phyloP scores from a whole-genome alignment of 2,329 filamentous ascomycete genomes.

The Didymella pomorum region DNA sequence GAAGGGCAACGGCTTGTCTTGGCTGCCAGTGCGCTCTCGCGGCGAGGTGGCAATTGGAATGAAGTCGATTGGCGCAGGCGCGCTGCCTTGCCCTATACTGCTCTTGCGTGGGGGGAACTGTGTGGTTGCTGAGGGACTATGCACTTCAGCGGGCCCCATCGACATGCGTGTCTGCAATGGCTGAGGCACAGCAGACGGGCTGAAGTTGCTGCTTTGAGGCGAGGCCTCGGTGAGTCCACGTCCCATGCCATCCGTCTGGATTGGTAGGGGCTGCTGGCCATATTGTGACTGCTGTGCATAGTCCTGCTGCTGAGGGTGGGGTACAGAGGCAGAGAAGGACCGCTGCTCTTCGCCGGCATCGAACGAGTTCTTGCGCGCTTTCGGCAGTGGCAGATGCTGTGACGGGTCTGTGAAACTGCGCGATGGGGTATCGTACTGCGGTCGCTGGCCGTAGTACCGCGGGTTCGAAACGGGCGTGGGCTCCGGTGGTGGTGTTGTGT shows the following conservation, averaged over 20 bases:
- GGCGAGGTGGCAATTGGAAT: constrained; percentile 32
- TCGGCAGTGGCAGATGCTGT: constrained; percentile 36
- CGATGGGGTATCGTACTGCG: constrained; percentile 31
- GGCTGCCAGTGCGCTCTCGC: constrained; percentile 40
- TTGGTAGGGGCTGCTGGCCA: constrained; percentile 22
- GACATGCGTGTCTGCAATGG: constrained; percentile 57
- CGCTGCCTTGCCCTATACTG: constrained; percentile 61
- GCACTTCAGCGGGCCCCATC: constrained; percentile 46
- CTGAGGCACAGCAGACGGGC: constrained; percentile 60
- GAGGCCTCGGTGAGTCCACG: constrained; percentile 45
- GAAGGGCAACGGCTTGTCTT: constrained; percentile 66
- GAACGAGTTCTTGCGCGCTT: constrained; percentile 59
- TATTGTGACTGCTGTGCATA: constrained; percentile 21
- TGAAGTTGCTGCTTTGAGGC: constrained; percentile 59
- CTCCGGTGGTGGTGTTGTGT: constrained; percentile 53
- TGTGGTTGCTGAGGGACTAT: constrained; percentile 42
- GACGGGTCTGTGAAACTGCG: constrained; percentile 55
- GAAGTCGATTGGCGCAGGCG: constrained; percentile 24
- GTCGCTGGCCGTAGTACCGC: constrained; percentile 52
- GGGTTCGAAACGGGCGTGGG: constrained; percentile 53
- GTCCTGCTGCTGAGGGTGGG: constrained; percentile 30
- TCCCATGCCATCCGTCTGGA: constrained; percentile 40
- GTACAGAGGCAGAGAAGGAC: constrained; percentile 55
- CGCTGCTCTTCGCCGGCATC: constrained; percentile 63
- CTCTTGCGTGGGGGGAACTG: constrained; percentile 69